Conservation (phyloP, 768 basidiomycete species). For the Kwoniella pini region DNA sequence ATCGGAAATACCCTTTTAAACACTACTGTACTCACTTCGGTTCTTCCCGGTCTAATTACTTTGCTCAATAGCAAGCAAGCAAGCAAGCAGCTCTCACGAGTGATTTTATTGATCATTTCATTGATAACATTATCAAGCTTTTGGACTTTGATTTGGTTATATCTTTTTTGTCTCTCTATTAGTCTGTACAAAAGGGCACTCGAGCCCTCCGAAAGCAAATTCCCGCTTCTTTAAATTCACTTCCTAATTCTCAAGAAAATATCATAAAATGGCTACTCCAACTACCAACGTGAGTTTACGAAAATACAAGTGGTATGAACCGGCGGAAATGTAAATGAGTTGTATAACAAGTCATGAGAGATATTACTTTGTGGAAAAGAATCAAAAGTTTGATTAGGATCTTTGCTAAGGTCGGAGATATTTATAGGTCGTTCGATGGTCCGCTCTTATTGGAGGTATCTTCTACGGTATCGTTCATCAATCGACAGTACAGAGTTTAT, state of each 20-base stretch:
- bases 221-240: background rate
- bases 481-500: slow-evolving; percentile 77
- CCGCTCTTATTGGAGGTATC: slow-evolving; percentile 81
- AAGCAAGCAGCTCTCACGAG: slow-evolving; percentile 4
- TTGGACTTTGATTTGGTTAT: too few species aligned
- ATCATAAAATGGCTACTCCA: slow-evolving; percentile 37
- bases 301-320: too few species aligned
- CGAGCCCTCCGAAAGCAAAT: slow-evolving; percentile 10
- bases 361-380: too few species aligned
- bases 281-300: slow-evolving; percentile 37
- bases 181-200: slow-evolving; percentile 13
- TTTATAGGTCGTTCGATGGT: slow-evolving; percentile 90
- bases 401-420: too few species aligned
- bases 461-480: slow-evolving; percentile 91
- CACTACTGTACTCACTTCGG: background rate
- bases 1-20: slow-evolving; percentile 21
- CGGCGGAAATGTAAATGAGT: too few species aligned
- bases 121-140: background rate
- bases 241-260: background rate
- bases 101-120: slow-evolving; percentile 11
- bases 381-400: too few species aligned
- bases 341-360: background rate
- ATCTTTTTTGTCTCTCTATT: background rate
- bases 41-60: slow-evolving; percentile 9
- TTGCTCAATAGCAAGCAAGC: background rate